Evolutionary conservation across 2,329 filamentous ascomycete genomes (phyloP).

Genomic region (Verticillium albo-atrum): DNA sequence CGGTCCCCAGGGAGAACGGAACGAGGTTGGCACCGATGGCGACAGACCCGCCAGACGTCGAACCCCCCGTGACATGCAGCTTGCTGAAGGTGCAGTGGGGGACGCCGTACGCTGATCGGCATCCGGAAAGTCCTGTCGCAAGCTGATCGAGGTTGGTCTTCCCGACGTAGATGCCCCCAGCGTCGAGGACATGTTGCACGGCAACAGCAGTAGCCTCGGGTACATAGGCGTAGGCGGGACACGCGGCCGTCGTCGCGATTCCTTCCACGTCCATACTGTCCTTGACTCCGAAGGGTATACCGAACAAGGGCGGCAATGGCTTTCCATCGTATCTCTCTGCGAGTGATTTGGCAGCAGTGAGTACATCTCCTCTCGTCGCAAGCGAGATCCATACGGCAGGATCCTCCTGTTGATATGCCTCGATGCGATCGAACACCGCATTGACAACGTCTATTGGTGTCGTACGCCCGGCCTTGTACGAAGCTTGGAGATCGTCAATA

Average conservation of each 20-base stretch:
- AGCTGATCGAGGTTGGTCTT: slow-evolving; percentile 59
- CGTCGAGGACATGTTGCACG: slow-evolving; percentile 39
- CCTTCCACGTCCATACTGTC: slow-evolving; percentile 50
- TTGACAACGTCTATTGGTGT: slow-evolving; percentile 38
- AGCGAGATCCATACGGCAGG: slow-evolving; percentile 44
- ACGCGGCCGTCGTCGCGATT: slow-evolving; percentile 46
- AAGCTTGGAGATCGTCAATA: slow-evolving; percentile 33
- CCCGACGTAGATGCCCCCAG: slow-evolving; percentile 51
- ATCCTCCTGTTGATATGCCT: slow-evolving; percentile 39
- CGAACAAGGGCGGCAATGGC: slow-evolving; percentile 44
- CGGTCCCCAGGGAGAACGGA: slow-evolving; percentile 51
- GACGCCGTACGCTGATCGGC: slow-evolving; percentile 52
- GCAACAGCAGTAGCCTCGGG: slow-evolving; percentile 40
- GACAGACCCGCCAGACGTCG: slow-evolving; percentile 51
- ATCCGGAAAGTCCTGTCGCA: slow-evolving; percentile 56
- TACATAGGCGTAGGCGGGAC: slow-evolving; percentile 42
- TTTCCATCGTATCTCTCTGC: slow-evolving; percentile 30
- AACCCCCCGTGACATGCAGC: slow-evolving; percentile 38
- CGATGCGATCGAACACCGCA: slow-evolving; percentile 27
- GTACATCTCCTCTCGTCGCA: slow-evolving; percentile 23
- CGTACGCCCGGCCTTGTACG: slow-evolving; percentile 35
- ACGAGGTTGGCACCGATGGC: slow-evolving; percentile 48
- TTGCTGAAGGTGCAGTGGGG: slow-evolving; percentile 28
- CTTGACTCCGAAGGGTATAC: slow-evolving; percentile 53
- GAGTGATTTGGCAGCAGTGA: slow-evolving; percentile 35